Base-by-base conservation (phyloP, 148 eudicot genomes). In the Chenopodium suecicum region DNA sequence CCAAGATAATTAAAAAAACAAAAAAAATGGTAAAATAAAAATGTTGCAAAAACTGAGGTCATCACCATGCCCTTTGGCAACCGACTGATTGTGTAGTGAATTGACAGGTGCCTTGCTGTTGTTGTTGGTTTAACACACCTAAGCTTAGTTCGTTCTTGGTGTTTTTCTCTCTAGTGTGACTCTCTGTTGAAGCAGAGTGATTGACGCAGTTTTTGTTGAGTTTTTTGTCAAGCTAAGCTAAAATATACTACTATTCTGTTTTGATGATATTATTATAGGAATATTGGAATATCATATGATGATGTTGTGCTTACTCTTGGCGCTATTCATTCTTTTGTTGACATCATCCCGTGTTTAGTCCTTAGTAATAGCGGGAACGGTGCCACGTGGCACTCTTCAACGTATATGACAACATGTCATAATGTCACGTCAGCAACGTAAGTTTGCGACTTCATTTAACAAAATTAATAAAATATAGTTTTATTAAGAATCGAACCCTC, bases 101-200 rank as follows among this genome's bases (percentile, higher is more conserved):
- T 48, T 67, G 81, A 82, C 80, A 77, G 72, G 20, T 82, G 80
- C 76, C 80, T 50, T 58, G 22, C 58, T 56, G 56, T 52, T 52
- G 56, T 52, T 52, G 44, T 41, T 41, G 8, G 44, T 41, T 41
- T 41, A 6, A 50, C 76, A 54, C 32, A 29, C 46, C 41, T 69
- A 41, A 41, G 44, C 44, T 41, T 41, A 4, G 44, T 75, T 27
- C 11, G 11, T 19, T 27, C 29, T 27, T 27, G 29, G 1, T 11
- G 32, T 10, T 31, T 62, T 62, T 22, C 27, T 62, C 66, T 62
- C 0, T 62, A n/a, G n/a, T 31, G 27, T 70, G 1, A 34, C 62
- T 4, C 50, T 47, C 52, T 81, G 22, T 46, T 0, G 69, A n/a
- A n/a, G 29, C 37, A 25, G 44, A 41, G 37, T 67, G 70, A 67